Evolutionary conservation across 208 protist genomes (phyloP).

Genomic region (Crithidia acanthocephali): DNA sequence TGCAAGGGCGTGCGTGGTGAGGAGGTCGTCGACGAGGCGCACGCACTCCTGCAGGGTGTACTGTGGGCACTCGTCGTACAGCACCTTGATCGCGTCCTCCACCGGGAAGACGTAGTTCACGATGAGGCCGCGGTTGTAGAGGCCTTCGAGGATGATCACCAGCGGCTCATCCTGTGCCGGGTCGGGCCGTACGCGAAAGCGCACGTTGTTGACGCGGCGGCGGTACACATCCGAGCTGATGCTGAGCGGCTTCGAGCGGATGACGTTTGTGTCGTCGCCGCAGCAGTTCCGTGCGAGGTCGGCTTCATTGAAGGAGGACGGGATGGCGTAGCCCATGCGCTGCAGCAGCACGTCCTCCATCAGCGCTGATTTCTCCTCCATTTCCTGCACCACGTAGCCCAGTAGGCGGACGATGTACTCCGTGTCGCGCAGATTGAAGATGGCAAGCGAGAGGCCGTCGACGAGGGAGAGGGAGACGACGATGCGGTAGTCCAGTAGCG

Average conservation of each 20-base stretch:
- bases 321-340: slow-evolving; percentile 64
- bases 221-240: slow-evolving; percentile 66
- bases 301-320: slow-evolving; percentile 61
- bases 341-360: slow-evolving; percentile 83
- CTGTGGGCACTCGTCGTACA: slow-evolving; percentile 78
- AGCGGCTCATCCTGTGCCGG: slow-evolving; percentile 47
- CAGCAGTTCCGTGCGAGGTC: slow-evolving; percentile 74
- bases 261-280: slow-evolving; percentile 70
- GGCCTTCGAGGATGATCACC: slow-evolving; percentile 69
- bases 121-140: slow-evolving; percentile 86
- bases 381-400: slow-evolving; percentile 60
- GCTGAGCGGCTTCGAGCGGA: slow-evolving; percentile 43
- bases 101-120: slow-evolving; percentile 69
- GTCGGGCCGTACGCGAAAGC: slow-evolving; percentile 49
- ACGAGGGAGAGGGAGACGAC: slow-evolving; percentile 61
- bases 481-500: slow-evolving; percentile 39
- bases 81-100: slow-evolving; percentile 76
- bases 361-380: slow-evolving; percentile 71
- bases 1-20: slow-evolving; percentile 43
- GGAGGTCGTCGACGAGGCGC: slow-evolving; percentile 39
- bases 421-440: slow-evolving; percentile 84
- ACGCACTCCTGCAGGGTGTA: slow-evolving; percentile 67
- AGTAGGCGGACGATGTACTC: slow-evolving; percentile 75
- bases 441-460: slow-evolving; percentile 48
- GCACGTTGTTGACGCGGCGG: slow-evolving; percentile 72